phyloP scores from a whole-genome alignment of 2,329 filamentous ascomycete genomes.

The Sphaerulina musiva region DNA sequence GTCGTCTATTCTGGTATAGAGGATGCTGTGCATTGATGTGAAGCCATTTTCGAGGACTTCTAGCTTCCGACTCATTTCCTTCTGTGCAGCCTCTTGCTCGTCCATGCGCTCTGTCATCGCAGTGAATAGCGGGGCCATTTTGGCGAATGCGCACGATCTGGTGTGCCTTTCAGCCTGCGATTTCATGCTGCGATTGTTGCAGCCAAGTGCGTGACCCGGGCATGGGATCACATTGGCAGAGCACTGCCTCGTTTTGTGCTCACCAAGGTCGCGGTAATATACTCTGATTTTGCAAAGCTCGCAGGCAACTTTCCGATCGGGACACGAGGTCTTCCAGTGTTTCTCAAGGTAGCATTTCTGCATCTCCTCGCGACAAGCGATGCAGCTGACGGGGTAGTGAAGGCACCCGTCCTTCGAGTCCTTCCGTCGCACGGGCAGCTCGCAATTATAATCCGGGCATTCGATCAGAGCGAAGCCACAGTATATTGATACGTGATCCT shows the following conservation, averaged over 20 bases:
- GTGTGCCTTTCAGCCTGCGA: constrained; percentile 37
- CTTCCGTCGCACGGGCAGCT: constrained; percentile 49
- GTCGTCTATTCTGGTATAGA: constrained; percentile 24
- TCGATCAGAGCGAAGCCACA: constrained; percentile 51
- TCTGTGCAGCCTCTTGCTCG: constrained; percentile 39
- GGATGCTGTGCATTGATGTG: constrained; percentile 38
- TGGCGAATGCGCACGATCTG: constrained; percentile 41
- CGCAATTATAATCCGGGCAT: constrained; percentile 48
- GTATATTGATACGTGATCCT: constrained; percentile 55
- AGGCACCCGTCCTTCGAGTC: constrained; percentile 49
- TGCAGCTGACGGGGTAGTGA: constrained; percentile 48
- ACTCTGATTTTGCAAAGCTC: constrained; percentile 39
- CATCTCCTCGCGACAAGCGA: constrained; percentile 48
- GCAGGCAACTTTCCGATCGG: constrained; percentile 43
- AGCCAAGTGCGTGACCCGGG: constrained; percentile 41
- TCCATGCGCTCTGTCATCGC: constrained; percentile 41
- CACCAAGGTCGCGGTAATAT: constrained; percentile 38
- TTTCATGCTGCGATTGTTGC: constrained; percentile 37
- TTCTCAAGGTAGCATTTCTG: constrained; percentile 49
- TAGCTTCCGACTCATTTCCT: constrained; percentile 39
- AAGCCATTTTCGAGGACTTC: constrained; percentile 43
- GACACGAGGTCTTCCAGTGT: constrained; percentile 41
- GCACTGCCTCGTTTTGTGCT: constrained; percentile 39
- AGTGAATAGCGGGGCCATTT: constrained; percentile 41
- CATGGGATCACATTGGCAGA: constrained; percentile 40